These are phyloP conservation scores for Saitoella complicata DNA, from an alignment of 805 yeast species.

Conservation along the genomic window DNA sequence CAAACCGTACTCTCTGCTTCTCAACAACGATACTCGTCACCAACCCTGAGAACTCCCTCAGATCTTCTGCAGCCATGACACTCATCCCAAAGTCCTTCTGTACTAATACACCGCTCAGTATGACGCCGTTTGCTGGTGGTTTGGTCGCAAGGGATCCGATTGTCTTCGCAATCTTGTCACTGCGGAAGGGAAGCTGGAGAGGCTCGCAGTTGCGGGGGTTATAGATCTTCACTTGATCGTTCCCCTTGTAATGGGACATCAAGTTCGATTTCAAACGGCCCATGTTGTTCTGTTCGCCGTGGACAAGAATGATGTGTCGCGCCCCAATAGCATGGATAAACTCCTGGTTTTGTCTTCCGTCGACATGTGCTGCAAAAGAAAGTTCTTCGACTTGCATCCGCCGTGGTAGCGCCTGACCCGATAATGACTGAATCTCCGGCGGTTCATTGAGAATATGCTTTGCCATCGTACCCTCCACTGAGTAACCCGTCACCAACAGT, in stretches of 20 bases:
- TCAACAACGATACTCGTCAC: conserved; percentile 76
- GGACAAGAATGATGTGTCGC: conserved; percentile 66
- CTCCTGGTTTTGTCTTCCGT: conserved; percentile 79
- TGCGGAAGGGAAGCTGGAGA: conserved; percentile 59
- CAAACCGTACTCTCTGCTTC: conserved; percentile 58
- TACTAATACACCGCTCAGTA: conserved; percentile 70
- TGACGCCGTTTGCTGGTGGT: conserved; percentile 28
- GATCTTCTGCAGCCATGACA: conserved; percentile 67
- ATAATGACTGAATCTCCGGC: conserved; percentile 62
- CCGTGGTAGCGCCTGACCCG: conserved; percentile 58
- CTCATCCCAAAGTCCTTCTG: conserved; percentile 82
- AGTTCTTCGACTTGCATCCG: conserved; percentile 79
- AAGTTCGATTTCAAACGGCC: conserved; percentile 90
- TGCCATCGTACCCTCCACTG: conserved; percentile 97
- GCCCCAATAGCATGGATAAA: conserved; percentile 84
- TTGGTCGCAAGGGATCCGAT: conserved; percentile 41
- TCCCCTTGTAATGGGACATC: conserved; percentile 73
- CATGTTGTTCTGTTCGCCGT: conserved; percentile 98
- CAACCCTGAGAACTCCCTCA: conserved; percentile 74
- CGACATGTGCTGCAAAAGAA: conserved; percentile 99
- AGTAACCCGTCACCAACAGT: conserved; percentile 83
- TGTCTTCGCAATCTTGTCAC: conserved; percentile 69
- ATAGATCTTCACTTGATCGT: conserved; percentile 75
- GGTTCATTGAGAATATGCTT: conserved; percentile 80
- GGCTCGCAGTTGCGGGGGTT: conserved; percentile 86